Evolutionary conservation across 2,329 filamentous ascomycete species (phyloP), one percentile per base, ranked within the genome.

Genomic region (Plenodomus lindquistii): DNA sequence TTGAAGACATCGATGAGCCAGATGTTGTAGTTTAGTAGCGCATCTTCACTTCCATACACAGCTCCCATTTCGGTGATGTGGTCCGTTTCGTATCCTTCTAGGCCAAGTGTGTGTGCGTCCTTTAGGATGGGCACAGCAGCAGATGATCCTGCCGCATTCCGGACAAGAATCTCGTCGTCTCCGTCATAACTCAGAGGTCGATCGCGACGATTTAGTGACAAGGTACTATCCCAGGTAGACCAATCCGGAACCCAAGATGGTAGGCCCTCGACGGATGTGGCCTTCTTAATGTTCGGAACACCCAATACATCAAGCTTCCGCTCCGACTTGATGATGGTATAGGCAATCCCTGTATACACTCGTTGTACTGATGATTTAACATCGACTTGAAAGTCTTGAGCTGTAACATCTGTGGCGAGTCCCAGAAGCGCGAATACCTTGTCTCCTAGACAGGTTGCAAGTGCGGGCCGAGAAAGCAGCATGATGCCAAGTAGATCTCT

Each of bases 361-460:
- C 24, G 18, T 2, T 43, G 31, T 15, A 37, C 40, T 4, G 21
- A 13, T 7, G 21, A 2, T 18, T 16, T 35, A 21, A 55, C 54
- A 18, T 59, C 38, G 16, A 48, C 46, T 19, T 31, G 9, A 13
- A 55, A 20, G 10, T 35, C 31, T n/a, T 54, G 37, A 13, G 46
- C 40, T 13, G 21, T 17, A 2, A 46, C 35, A 13, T 38, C 20
- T 19, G 47, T 40, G 5, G 48, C 52, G 35, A 55, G 40, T 3
- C 50, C 50, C 4, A 57, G 37, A 1, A 58, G 37, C 13, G 45
- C 57, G 37, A 58, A 60, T 8, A 58, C 43, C 24, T 58, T 60
- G 40, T 60, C 54, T 20, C 45, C 45, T 2, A 45, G 18, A 42
- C 58, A 43, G 8, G 52, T 54, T 5, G 55, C 58, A 16, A 46